Conservation (phyloP, 805 yeast genomes). For the Barnettozyma pratensis region DNA sequence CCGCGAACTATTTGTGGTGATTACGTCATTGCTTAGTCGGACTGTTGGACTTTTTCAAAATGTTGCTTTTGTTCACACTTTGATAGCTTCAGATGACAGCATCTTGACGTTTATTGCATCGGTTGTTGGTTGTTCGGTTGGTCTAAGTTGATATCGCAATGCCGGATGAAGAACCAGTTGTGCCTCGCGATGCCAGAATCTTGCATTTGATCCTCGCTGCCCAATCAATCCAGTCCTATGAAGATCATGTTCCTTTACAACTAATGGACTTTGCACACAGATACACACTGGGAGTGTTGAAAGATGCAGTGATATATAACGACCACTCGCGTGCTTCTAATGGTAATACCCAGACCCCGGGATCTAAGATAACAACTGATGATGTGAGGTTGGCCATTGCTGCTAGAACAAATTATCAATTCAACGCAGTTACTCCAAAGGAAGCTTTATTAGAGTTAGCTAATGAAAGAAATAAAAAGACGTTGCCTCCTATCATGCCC, state of each 20-base stretch:
- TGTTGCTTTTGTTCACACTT: too few relatives aligned
- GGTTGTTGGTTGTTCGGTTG: background rate
- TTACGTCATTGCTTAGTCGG: background rate
- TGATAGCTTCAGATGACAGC: too few relatives aligned
- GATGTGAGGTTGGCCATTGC: slow-evolving; percentile 91
- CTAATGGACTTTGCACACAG: slow-evolving; percentile 94
- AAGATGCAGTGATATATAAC: slow-evolving; percentile 83
- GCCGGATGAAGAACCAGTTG: slow-evolving; percentile 1
- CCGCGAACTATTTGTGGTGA: too few relatives aligned
- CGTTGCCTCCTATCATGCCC: slow-evolving; percentile 87
- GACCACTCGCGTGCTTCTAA: slow-evolving; percentile 57
- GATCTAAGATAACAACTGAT: slow-evolving; percentile 67
- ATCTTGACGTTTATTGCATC: too few relatives aligned
- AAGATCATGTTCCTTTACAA: slow-evolving; percentile 93
- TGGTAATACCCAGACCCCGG: slow-evolving; percentile 34
- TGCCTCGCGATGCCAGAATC: slow-evolving; percentile 87
- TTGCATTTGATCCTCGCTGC: slow-evolving; percentile 89
- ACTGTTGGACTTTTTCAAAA: too few relatives aligned
- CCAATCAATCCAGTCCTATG: slow-evolving; percentile 85
- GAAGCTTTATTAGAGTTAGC: slow-evolving; percentile 88
- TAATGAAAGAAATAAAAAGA: slow-evolving; percentile 81
- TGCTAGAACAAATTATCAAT: slow-evolving; percentile 91
- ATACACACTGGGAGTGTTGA: slow-evolving; percentile 80
- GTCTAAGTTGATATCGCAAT: background rate
- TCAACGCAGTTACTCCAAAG: slow-evolving; percentile 93